These are phyloP conservation scores for Metarhizium rileyi DNA, from an alignment of 2,329 filamentous ascomycete genomes.

Conservation along the genomic window DNA sequence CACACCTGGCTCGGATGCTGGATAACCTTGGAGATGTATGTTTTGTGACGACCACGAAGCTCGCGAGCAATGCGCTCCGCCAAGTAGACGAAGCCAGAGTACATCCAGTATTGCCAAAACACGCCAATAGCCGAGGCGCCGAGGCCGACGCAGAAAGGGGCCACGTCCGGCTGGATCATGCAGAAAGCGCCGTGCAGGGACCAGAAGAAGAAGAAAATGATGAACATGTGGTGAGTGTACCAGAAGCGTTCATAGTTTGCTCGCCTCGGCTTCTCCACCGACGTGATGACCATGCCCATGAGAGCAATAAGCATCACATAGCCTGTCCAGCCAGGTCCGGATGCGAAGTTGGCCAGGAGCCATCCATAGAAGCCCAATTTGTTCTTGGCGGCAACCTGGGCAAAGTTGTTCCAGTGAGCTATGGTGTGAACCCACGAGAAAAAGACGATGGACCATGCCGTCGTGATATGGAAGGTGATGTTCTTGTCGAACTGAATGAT, in stretches of 20 bases:
- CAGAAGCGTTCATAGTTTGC: constrained; percentile 85
- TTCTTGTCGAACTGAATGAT: constrained; percentile 87
- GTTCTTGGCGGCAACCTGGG: constrained; percentile 63
- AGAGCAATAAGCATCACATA: constrained; percentile 74
- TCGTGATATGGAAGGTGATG: constrained; percentile 78
- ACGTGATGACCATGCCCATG: constrained; percentile 70
- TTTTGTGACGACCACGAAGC: constrained; percentile 71
- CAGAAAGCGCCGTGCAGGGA: constrained; percentile 83
- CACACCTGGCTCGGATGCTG: constrained; percentile 83
- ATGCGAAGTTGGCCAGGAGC: constrained; percentile 65
- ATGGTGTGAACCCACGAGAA: constrained; percentile 82
- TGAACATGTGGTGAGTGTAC: constrained; percentile 83
- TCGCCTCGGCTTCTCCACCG: constrained; percentile 65
- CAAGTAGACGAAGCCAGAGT: constrained; percentile 70
- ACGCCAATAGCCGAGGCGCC: constrained; percentile 59
- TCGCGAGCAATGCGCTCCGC: constrained; percentile 72
- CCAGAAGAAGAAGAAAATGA: constrained; percentile 86
- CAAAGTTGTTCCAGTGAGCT: constrained; percentile 82
- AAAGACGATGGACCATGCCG: constrained; percentile 81
- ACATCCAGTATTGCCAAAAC: constrained; percentile 88
- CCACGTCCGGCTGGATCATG: constrained; percentile 79
- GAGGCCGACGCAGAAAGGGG: constrained; percentile 65
- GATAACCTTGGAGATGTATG: constrained; percentile 79
- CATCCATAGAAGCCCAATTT: constrained; percentile 71
- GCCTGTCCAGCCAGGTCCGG: constrained; percentile 76